Conservation (phyloP, 2,329 filamentous ascomycete species). For the Paraphaeosphaeria minitans region DNA sequence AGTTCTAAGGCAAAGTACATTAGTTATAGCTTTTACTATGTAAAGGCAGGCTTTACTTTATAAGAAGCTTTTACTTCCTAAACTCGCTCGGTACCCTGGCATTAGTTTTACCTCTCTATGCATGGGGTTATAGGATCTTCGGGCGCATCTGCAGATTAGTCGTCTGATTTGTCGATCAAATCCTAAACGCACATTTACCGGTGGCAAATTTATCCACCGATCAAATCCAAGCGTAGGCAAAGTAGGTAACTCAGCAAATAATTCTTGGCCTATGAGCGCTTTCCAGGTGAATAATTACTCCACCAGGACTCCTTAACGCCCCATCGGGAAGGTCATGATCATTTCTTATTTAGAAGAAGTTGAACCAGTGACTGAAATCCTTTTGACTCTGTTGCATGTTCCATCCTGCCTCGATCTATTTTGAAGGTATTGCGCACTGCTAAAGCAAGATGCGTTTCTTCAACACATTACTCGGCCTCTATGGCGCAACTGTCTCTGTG, state of each 20-base stretch:
- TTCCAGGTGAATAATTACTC: not conserved
- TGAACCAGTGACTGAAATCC: not conserved
- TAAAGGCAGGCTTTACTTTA: no score
- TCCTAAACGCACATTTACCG: not conserved
- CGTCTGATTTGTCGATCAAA: not conserved
- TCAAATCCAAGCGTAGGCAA: not conserved
- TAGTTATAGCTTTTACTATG: no score
- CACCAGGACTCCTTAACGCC: not conserved
- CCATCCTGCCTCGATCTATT: not conserved
- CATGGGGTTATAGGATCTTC: not conserved
- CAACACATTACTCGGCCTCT: slow-evolving; percentile 1
- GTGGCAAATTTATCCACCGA: slow-evolving; percentile 1
- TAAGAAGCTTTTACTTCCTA: no score
- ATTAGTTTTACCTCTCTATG: not conserved
- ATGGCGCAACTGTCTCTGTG: not conserved
- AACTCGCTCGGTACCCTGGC: no score
- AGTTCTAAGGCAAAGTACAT: no score
- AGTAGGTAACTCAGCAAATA: no score
- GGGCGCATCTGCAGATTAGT: not conserved
- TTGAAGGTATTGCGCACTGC: not conserved
- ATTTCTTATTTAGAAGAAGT: not conserved
- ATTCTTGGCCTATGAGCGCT: not conserved
- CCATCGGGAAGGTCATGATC: no score
- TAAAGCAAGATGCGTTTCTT: slow-evolving; percentile 4
- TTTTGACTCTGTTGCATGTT: not conserved